A percentile compares a stretch with the other conserved stretches of the same genome.
Evolutionary conservation across 2,329 filamentous ascomycete species (phyloP).

Genomic region (Mycosphaerella arachidis): DNA sequence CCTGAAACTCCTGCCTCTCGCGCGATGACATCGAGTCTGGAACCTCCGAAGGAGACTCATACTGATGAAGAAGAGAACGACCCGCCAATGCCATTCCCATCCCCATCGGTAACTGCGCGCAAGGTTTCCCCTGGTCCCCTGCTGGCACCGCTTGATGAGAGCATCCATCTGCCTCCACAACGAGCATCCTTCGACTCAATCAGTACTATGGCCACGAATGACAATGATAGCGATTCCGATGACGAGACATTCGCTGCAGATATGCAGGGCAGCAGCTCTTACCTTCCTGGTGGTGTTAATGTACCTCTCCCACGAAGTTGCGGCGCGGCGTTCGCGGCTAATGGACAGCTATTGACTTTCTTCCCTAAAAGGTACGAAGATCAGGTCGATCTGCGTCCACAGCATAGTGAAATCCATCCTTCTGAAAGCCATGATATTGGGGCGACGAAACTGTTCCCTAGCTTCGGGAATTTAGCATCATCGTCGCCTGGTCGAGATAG

Average conservation of each 20-base stretch:
- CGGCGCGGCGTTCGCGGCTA: constrained; percentile 54
- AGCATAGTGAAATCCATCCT: constrained; percentile 36
- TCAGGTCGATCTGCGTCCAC: constrained; percentile 19
- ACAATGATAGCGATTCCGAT: constrained; percentile 35
- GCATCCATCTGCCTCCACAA: constrained; percentile 48
- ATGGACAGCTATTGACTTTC: constrained; percentile 56
- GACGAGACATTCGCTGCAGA: constrained; percentile 62
- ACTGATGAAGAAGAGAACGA: constrained; percentile 14
- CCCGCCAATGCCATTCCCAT: constrained; percentile 31
- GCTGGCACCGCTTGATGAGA: constrained; percentile 48
- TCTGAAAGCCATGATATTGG: constrained; percentile 60
- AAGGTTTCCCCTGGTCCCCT: constrained; percentile 34
- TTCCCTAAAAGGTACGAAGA: constrained; percentile 50
- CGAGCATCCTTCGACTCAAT: constrained; percentile 52
- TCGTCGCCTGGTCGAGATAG: neutral
- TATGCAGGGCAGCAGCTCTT: constrained; percentile 46
- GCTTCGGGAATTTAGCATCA: constrained; percentile 28
- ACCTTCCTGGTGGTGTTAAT: constrained; percentile 59
- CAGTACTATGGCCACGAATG: constrained; percentile 34
- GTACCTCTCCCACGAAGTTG: constrained; percentile 58
- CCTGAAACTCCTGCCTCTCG: constrained; percentile 9
- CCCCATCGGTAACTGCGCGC: constrained; percentile 28
- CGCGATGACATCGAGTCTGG: constrained; percentile 28
- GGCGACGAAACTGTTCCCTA: constrained; percentile 35
- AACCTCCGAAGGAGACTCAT: constrained; percentile 20